These are phyloP conservation scores for Mucuna pruriens DNA, from an alignment of 306 rosid species.

Conservation along the genomic window DNA sequence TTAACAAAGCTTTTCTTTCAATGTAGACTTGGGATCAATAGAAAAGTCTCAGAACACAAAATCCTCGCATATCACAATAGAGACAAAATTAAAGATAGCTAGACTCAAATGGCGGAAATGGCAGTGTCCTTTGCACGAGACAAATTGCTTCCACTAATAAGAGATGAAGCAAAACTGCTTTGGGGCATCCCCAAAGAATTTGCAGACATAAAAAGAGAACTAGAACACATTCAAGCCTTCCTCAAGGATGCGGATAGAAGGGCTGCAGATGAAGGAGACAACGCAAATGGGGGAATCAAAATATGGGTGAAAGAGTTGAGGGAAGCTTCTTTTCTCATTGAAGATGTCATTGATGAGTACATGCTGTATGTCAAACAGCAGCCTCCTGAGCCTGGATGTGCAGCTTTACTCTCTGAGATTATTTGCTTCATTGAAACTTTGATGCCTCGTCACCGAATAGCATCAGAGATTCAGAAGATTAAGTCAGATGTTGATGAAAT, in stretches of 20 bases:
- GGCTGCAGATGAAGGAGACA: neutral
- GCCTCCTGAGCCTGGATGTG: neutral
- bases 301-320: neutral
- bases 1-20: neutral
- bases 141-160: neutral
- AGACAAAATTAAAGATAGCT: neutral
- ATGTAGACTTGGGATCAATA: neutral
- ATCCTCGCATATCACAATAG: neutral
- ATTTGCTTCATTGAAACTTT: neutral
- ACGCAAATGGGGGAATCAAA: neutral
- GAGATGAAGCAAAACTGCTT: neutral
- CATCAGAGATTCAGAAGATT: neutral
- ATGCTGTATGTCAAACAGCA: neutral
- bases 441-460: neutral
- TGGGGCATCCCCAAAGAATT: neutral
- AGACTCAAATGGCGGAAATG: conserved; percentile 2
- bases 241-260: neutral
- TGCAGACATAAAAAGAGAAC: neutral
- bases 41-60: neutral
- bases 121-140: neutral
- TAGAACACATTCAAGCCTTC: neutral
- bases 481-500: neutral
- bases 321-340: neutral
- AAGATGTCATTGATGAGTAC: neutral
- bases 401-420: neutral